These are phyloP conservation scores for Panaeolus cyanescens DNA, from an alignment of 768 basidiomycete species.

Conservation along the genomic window DNA sequence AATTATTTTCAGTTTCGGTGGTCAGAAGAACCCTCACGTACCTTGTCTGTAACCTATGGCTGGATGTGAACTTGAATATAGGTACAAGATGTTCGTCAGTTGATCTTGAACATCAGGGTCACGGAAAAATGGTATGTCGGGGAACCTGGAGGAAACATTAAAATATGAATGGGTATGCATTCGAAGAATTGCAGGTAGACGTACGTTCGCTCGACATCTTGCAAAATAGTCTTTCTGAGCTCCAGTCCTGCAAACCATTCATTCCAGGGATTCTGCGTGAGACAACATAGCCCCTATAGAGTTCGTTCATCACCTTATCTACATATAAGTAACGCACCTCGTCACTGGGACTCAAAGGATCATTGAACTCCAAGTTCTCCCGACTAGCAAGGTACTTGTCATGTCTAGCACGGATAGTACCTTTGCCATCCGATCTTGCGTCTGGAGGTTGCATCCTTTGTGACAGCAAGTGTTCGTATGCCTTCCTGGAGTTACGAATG, in stretches of 20 bases:
- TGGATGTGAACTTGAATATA: slow-evolving; percentile 78
- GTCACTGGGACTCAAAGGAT: slow-evolving; percentile 79
- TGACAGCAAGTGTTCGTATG: slow-evolving; percentile 58
- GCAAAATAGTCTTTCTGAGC: slow-evolving; percentile 82
- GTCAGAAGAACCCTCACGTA: slow-evolving; percentile 14
- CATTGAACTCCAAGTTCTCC: slow-evolving; percentile 67
- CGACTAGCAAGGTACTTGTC: slow-evolving; percentile 30
- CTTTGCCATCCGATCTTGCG: slow-evolving; percentile 46
- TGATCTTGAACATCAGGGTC: slow-evolving; percentile 71
- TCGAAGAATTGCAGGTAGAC: slow-evolving; percentile 30
- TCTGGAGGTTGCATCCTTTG: slow-evolving; percentile 85
- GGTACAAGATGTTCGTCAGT: slow-evolving; percentile 85
- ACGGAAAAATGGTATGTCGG: slow-evolving; percentile 93
- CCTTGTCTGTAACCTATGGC: slow-evolving; percentile 91
- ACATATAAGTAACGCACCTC: slow-evolving; percentile 45
- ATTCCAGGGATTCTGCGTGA: slow-evolving; percentile 86
- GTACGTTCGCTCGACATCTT: slow-evolving; percentile 96
- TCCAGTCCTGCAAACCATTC: slow-evolving; percentile 92
- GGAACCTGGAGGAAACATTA: slow-evolving; percentile 66
- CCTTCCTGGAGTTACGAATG: slow-evolving; percentile 51
- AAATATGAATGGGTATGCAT: background rate
- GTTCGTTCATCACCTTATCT: slow-evolving; percentile 1
- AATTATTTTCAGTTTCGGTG: background rate
- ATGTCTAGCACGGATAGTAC: slow-evolving; percentile 21
- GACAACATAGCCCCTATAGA: background rate